Percentiles rank a stretch among this genome's conserved stretches.
phyloP scores from a whole-genome alignment of 331 rosid genomes.

The Quercus tomentella region DNA sequence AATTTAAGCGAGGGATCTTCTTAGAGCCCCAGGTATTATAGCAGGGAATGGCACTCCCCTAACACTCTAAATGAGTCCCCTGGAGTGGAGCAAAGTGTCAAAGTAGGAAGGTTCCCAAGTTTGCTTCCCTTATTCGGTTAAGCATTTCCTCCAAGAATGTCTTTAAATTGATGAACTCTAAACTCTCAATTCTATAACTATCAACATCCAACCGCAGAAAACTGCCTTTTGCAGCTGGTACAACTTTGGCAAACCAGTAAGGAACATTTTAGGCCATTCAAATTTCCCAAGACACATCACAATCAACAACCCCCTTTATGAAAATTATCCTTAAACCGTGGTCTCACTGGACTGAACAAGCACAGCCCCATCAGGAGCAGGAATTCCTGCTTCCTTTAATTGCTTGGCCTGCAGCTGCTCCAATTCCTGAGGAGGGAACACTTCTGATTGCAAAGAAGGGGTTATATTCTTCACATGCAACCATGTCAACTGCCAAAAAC shows the following conservation, averaged over 20 bases:
- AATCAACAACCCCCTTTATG: constrained; percentile 42
- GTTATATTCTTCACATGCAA: constrained; percentile 62
- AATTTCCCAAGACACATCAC: constrained; percentile 8
- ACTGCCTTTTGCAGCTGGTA: not conserved
- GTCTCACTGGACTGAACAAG: constrained; percentile 41
- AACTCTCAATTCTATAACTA: not conserved
- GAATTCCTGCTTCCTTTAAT: constrained; percentile 36
- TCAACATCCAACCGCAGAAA: not conserved
- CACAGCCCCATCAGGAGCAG: constrained; percentile 33
- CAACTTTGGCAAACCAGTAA: not conserved
- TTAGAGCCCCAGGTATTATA: not conserved
- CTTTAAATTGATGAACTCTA: not conserved
- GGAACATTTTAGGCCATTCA: not conserved
- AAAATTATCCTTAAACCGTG: constrained; percentile 27
- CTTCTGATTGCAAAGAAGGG: constrained; percentile 73
- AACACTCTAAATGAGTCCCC: not conserved
- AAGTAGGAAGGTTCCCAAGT: not conserved
- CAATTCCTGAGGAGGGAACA: constrained; percentile 61
- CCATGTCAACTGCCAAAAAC: constrained; percentile 95
- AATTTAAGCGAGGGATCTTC: not conserved
- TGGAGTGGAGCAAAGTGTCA: not conserved
- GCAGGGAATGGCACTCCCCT: too few relatives aligned
- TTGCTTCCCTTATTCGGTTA: not conserved
- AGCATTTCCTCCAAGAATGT: not conserved
- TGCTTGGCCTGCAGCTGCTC: constrained; percentile 39